A percentile compares a stretch with the other conserved stretches of the same genome.
These are phyloP conservation scores for Xylaria venustula DNA, from an alignment of 495 filamentous ascomycete species.

Conservation along the genomic window DNA sequence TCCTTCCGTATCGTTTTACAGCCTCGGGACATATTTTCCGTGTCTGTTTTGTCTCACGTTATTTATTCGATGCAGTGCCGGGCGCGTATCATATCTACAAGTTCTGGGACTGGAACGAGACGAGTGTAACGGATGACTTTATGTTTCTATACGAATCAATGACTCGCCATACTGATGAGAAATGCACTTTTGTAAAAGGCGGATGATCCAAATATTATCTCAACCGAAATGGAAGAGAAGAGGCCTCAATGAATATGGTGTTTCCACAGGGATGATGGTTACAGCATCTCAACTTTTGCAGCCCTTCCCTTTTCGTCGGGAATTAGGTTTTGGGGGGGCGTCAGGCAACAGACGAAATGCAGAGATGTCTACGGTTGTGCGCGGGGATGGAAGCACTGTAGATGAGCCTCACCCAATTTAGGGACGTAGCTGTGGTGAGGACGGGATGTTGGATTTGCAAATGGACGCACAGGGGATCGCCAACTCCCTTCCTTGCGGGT, in stretches of 20 bases:
- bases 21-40: not conserved
- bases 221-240: not conserved
- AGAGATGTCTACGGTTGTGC: not conserved
- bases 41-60: not conserved
- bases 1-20: not conserved
- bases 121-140: not conserved
- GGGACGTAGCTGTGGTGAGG: not conserved
- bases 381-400: not conserved
- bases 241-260: not conserved
- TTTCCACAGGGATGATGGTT: not conserved
- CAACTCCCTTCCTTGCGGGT: not conserved
- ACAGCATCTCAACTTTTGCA: not conserved
- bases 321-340: not conserved
- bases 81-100: not conserved
- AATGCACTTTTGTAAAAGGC: not conserved
- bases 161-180: not conserved
- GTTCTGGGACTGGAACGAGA: not conserved
- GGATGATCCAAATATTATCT: not conserved
- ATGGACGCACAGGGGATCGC: not conserved
- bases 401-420: not conserved
- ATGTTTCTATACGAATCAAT: conserved; percentile 5
- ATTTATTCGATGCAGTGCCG: not conserved
- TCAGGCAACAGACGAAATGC: not conserved
- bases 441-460: not conserved
- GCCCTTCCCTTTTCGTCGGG: not conserved